A percentile compares a stretch with the other conserved stretches of the same genome.
phyloP scores from a whole-genome alignment of 768 basidiomycete genomes.

The Russula emetica region DNA sequence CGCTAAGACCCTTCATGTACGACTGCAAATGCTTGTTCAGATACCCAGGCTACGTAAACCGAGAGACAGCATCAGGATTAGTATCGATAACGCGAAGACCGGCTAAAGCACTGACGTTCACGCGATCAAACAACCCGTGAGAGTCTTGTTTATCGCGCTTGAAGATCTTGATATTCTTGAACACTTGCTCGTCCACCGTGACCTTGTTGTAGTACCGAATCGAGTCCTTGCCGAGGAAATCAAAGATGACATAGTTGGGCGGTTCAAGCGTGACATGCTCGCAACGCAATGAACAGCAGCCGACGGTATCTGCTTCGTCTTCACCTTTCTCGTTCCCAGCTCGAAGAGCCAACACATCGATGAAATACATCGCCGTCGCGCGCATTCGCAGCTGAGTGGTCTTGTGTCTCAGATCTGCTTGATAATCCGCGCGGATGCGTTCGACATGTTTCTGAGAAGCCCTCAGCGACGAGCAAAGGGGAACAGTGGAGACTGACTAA shows the following conservation, averaged over 20 bases:
- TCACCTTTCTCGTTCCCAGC: conserved; percentile 99
- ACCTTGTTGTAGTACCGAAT: conserved; percentile 96
- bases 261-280: conserved; percentile 92
- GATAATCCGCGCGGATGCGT: conserved; percentile 86
- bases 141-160: conserved; percentile 87
- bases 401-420: conserved; percentile 76
- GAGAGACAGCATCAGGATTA: background rate
- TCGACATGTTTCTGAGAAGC: conserved; percentile 75
- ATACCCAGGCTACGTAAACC: conserved; percentile 56
- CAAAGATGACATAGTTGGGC: conserved; percentile 86
- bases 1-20: conserved; percentile 97
- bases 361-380: conserved; percentile 99
- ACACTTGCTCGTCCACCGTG: conserved; percentile 84
- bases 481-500: conserved; percentile 39
- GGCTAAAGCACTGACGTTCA: conserved; percentile 59
- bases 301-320: conserved; percentile 98
- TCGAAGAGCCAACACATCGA: conserved; percentile 93
- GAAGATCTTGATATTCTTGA: conserved; percentile 97
- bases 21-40: conserved; percentile 89
- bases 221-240: conserved; percentile 98
- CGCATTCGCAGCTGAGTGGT: conserved; percentile 94
- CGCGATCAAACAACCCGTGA: conserved; percentile 91
- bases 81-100: background rate
- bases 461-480: conserved; percentile 10
- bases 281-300: conserved; percentile 95